Evolutionary conservation across 106 monocot genomes (phyloP).

Genomic region (Amphibolis antarctica): DNA sequence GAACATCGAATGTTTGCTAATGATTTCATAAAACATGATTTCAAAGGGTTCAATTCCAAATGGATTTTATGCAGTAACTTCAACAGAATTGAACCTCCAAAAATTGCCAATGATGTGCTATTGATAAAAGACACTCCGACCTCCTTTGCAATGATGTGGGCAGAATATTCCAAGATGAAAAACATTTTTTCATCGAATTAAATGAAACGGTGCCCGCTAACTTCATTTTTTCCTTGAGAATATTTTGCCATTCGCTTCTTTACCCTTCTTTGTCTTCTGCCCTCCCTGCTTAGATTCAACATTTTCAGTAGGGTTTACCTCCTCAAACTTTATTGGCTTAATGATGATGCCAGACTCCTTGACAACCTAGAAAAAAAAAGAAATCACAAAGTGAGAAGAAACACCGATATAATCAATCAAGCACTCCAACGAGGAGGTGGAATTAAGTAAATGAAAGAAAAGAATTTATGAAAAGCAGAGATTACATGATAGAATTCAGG

Average conservation of each 20-base stretch:
- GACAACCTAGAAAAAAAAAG: slow-evolving; percentile 13
- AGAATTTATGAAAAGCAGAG: neutral
- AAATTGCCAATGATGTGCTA: too few relatives aligned
- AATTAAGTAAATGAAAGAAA: neutral
- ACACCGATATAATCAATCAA: neutral
- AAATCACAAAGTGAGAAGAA: too few relatives aligned
- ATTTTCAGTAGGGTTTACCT: slow-evolving; percentile 11
- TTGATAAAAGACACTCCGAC: too few relatives aligned
- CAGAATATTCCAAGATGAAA: too few relatives aligned
- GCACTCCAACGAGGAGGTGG: neutral
- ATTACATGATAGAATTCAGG: neutral
- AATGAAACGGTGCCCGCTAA: neutral
- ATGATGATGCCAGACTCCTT: slow-evolving; percentile 18
- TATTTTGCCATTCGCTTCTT: neutral
- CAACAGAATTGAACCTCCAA: too few relatives aligned
- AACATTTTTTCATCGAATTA: neutral
- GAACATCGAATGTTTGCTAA: too few relatives aligned
- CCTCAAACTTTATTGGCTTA: slow-evolving; percentile 21
- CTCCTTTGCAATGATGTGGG: too few relatives aligned
- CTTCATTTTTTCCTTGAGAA: neutral
- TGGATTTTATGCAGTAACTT: too few relatives aligned
- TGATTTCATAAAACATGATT: too few relatives aligned
- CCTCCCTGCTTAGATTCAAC: slow-evolving; percentile 1
- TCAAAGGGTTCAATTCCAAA: too few relatives aligned
- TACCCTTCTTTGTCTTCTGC: slow-evolving; percentile 5